Conservation (phyloP, 208 protist genomes). For the Plasmodiophora brassicae region DNA sequence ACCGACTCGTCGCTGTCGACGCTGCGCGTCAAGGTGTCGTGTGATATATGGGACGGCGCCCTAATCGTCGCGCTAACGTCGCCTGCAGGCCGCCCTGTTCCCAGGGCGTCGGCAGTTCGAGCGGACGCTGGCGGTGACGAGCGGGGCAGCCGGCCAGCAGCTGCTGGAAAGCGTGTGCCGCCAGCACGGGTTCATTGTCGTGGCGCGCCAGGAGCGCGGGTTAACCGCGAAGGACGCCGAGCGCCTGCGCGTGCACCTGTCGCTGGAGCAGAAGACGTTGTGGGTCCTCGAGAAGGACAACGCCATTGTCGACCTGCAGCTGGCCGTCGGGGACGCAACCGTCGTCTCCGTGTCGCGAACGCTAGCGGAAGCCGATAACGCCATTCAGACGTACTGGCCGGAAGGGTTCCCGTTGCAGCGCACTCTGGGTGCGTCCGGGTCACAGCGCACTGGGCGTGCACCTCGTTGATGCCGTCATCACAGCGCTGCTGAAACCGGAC, state of each 20-base stretch:
- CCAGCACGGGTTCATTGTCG: neutral
- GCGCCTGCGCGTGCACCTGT: neutral
- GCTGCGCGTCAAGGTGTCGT: neutral
- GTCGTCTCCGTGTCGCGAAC: neutral
- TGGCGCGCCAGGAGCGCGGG: neutral
- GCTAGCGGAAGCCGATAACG: neutral
- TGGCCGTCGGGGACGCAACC: neutral
- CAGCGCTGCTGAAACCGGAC: constrained; percentile 3
- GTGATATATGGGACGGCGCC: neutral
- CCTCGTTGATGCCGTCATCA: neutral
- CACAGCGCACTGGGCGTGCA: neutral
- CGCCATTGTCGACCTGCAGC: neutral
- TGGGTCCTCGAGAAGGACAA: neutral
- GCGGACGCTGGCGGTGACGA: neutral
- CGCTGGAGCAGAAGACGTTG: constrained; percentile 18
- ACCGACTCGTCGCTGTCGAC: neutral
- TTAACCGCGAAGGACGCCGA: neutral
- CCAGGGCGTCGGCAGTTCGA: neutral
- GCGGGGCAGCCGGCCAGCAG: neutral
- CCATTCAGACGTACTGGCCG: neutral
- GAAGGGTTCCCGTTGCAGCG: constrained; percentile 27
- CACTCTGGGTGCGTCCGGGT: neutral
- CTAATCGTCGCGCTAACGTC: neutral
- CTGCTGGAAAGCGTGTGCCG: neutral
- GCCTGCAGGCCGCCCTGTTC: neutral